phyloP scores from a whole-genome alignment of 2,329 filamentous ascomycete genomes.

The Fusarium humuli region DNA sequence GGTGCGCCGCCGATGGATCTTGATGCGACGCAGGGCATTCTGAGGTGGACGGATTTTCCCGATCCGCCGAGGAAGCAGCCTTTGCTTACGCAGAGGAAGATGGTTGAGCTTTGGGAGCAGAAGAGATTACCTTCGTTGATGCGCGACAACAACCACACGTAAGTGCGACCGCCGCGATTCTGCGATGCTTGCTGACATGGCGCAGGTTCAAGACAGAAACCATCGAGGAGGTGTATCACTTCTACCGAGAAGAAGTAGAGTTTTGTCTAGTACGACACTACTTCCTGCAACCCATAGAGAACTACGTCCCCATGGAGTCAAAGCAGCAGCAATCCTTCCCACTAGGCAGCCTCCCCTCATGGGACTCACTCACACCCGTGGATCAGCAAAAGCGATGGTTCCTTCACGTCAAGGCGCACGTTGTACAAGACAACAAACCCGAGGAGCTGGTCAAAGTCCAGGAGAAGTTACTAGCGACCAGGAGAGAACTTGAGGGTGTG shows the following conservation, averaged over 20 bases:
- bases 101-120: slow-evolving; percentile 67
- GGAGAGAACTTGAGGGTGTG: slow-evolving; percentile 61
- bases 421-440: slow-evolving; percentile 67
- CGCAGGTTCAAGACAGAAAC: slow-evolving; percentile 63
- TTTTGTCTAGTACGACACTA: slow-evolving; percentile 64
- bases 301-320: slow-evolving; percentile 50
- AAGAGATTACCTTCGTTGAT: slow-evolving; percentile 61
- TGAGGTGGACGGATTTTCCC: slow-evolving; percentile 71
- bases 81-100: slow-evolving; percentile 63
- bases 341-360: slow-evolving; percentile 56
- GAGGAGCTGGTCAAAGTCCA: slow-evolving; percentile 67
- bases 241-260: slow-evolving; percentile 66
- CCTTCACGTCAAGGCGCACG: slow-evolving; percentile 64
- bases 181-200: slow-evolving; percentile 2
- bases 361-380: slow-evolving; percentile 59
- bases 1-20: slow-evolving; percentile 52
- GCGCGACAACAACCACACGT: slow-evolving; percentile 66
- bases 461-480: slow-evolving; percentile 61
- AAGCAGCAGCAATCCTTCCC: slow-evolving; percentile 33
- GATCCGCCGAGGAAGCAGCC: slow-evolving; percentile 64
- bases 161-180: slow-evolving; percentile 18
- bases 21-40: slow-evolving; percentile 58
- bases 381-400: slow-evolving; percentile 66
- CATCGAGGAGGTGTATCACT: slow-evolving; percentile 65
- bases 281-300: slow-evolving; percentile 51